Base-by-base conservation (phyloP, 1,284 basidiomycete genomes). In the Sporisorium graminicola region DNA sequence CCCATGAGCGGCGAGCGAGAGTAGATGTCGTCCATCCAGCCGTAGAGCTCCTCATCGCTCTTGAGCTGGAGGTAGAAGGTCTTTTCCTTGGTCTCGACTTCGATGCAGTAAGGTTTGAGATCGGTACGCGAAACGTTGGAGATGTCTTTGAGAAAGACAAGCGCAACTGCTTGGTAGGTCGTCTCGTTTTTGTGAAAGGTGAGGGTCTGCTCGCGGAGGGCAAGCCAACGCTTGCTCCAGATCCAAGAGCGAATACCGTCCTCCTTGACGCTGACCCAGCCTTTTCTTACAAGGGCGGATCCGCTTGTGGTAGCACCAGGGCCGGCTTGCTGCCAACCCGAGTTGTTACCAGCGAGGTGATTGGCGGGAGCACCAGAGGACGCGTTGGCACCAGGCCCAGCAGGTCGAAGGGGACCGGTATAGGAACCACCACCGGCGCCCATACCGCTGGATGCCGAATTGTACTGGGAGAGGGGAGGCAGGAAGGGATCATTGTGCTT, bases 21-120 rank as follows among this genome's bases (percentile, higher is more conserved):
- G 87, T 98, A 98, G 68, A 99, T 92, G 83, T 97, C 95, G 83
- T 99, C 95, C 87, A 89, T 94, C 95, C 95, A 98, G 29, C 91
- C 91, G 83, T 99, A 98, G 16, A 99, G 90, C 84, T 99, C 96
- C 79, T 96, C 93, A 84, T 99, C 96, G 69, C 89, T 93, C 87
- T 95, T 95, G 78, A 98, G 88, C 13, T 93, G 91, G 90, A 96
- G 87, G 84, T 90, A 92, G 85, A 91, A 91, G n/a, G 76, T 87
- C 70, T 86, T 93, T 72, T 94, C 92, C 82, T 92, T 93, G 16
- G 93, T 91, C 85, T 96, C 94, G 24, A 85, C 76, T 64, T 85
- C 84, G 0, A 98, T 88, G 83, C 94, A 96, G 86, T 95, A 98
- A 0, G 94, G 94, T 85, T 96, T 96, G 72, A 94, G 87, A 86